Evolutionary conservation across 164 flowering plant genomes (phyloP), one percentile per base, ranked within the genome.

Genomic region (Tetrastigma voinierianum): DNA sequence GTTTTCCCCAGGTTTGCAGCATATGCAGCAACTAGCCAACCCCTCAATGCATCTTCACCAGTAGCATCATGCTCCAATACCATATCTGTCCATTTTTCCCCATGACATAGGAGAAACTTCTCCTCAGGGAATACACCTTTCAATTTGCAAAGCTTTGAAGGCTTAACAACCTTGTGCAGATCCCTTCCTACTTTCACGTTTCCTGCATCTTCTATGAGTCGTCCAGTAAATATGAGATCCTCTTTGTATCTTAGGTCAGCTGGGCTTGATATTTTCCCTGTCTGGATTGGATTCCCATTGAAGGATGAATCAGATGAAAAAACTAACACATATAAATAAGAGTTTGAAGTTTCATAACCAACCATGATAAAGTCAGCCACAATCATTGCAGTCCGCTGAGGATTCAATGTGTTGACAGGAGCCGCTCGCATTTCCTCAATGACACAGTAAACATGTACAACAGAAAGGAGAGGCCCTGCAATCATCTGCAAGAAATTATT

Each of bases 1-100:
- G 84, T 66, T 43, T 75, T 81, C 52, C 75, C 80, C 66, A 81
- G 77, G 48, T 65, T 66, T 44, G 83, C 75, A 61, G 93, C 94
- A 77, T 85, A 92, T n/a, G 91, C 98, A 70, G 97, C 97, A 59
- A 92, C 88, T 24, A 95, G 70, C 98, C 97, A 95, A 7, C 98
- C 97, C 67, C 86, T 86, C 78, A 89, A 73, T 48, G 94, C 98
- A 74, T 95, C 98, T 83, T 92, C 97, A 21, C 91, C 98, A 1
- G 87, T 82, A 40, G 97, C 98, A 72, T 75, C 74, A 47, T 82
- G 85, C 76, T 86, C 91, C 74, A 92, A 75, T 47, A 90, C 72
- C 96, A 95, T 79, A 74, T 92, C 86, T 3, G 88, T 87, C 79
- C 83, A 81, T 59, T 75, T 82, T 45, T 47, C 72, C 58, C 77